A percentile compares a stretch with the other conserved stretches of the same genome.
Conservation (phyloP, 169 alveolate genomes). For the Cryptosporidium canis region DNA sequence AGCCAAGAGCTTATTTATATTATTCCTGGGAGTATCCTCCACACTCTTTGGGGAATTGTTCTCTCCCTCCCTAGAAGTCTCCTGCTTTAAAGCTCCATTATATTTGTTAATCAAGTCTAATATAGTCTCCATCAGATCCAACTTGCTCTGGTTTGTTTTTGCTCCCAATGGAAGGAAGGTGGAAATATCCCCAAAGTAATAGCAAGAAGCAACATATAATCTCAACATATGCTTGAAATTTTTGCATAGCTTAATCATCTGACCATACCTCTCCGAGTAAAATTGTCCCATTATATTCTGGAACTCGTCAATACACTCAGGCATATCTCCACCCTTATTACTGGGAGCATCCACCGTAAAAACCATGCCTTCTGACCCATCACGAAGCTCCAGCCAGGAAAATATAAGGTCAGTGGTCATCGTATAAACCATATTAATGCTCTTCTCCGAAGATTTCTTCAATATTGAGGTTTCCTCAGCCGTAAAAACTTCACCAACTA, state of each 20-base stretch:
- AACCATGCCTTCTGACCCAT: conserved; percentile 3
- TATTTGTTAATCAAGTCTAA: conserved; percentile 33
- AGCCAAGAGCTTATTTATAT: neutral
- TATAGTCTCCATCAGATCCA: neutral
- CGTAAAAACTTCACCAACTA: conserved; percentile 55
- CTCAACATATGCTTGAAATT: conserved; percentile 3
- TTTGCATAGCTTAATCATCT: conserved; percentile 26
- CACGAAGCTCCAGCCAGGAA: conserved; percentile 59
- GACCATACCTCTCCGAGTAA: conserved; percentile 30
- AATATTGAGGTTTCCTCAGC: conserved; percentile 33
- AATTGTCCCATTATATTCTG: conserved; percentile 23
- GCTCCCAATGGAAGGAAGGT: conserved; percentile 37
- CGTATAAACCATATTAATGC: conserved; percentile 30
- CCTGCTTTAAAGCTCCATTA: conserved; percentile 9
- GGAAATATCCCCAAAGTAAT: conserved; percentile 45
- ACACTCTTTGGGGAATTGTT: conserved; percentile 23
- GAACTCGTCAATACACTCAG: conserved; percentile 8
- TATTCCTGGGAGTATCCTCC: conserved; percentile 11
- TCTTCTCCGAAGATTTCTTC: conserved; percentile 55
- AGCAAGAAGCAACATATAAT: conserved; percentile 60
- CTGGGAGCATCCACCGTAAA: neutral
- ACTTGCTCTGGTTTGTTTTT: neutral
- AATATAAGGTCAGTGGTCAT: conserved; percentile 44
- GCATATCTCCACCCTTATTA: neutral
- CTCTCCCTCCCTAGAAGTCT: neutral